phyloP scores from a whole-genome alignment of 352 stramenopile genomes.

The Pythium brachiatum region DNA sequence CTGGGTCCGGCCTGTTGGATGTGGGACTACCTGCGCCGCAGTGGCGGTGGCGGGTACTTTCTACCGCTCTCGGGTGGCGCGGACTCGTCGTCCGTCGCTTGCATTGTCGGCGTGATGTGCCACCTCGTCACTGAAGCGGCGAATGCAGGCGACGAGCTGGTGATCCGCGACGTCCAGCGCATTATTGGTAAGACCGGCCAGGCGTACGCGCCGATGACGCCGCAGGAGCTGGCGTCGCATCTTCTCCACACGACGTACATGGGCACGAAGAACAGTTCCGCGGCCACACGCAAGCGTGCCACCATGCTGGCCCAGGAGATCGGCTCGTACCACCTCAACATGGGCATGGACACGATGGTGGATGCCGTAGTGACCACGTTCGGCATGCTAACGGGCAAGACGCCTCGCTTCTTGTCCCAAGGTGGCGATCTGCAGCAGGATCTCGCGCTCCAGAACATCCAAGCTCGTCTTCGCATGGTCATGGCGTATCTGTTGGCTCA shows the following conservation, averaged over 20 bases:
- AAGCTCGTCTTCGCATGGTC: conserved; percentile 97
- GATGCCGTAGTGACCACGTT: conserved; percentile 83
- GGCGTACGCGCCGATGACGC: conserved; percentile 56
- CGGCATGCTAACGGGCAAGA: conserved; percentile 81
- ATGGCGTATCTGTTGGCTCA: conserved; percentile 97
- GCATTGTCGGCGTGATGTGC: conserved; percentile 98
- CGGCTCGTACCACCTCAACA: conserved; percentile 93
- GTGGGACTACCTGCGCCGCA: conserved; percentile 98
- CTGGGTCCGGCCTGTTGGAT: conserved; percentile 97
- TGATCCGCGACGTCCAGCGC: conserved; percentile 85
- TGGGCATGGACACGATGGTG: conserved; percentile 97
- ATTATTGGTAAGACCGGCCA: conserved; percentile 62
- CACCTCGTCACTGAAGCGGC: conserved; percentile 89
- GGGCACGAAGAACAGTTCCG: conserved; percentile 95
- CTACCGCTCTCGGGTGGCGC: conserved; percentile 96
- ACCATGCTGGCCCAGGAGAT: conserved; percentile 89
- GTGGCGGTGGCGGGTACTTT: conserved; percentile 89
- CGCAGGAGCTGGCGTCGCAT: conserved; percentile 89
- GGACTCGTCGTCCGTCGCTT: conserved; percentile 95
- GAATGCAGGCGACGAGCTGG: conserved; percentile 71
- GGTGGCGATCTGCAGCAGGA: conserved; percentile 94
- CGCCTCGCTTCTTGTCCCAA: conserved; percentile 83
- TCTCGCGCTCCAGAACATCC: conserved; percentile 98
- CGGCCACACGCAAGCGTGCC: conserved; percentile 89
- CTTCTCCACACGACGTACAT: conserved; percentile 98